A percentile compares a stretch with the other conserved stretches of the same genome.
Conservation (phyloP, 2,329 filamentous ascomycete genomes). For the Ophiocordyceps robertsii region DNA sequence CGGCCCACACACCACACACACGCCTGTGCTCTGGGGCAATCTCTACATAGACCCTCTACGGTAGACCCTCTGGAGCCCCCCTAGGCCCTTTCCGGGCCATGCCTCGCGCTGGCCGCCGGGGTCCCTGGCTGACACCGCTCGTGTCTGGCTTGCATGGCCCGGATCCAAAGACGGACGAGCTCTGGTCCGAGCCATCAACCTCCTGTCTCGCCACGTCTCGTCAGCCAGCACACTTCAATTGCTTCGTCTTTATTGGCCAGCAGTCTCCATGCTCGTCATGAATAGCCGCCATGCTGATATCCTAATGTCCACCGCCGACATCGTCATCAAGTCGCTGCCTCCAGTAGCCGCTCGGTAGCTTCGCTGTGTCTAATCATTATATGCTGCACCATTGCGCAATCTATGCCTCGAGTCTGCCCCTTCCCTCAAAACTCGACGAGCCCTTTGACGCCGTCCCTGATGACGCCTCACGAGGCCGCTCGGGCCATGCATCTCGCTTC, state of each 20-base stretch:
- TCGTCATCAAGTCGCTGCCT: conserved; percentile 2
- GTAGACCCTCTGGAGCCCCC: too few relatives aligned
- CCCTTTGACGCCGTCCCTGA: conserved; percentile 1
- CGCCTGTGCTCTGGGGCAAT: too few relatives aligned
- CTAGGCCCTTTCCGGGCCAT: too few relatives aligned
- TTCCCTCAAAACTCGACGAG: neutral
- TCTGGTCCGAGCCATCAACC: too few relatives aligned
- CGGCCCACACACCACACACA: too few relatives aligned
- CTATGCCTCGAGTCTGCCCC: conserved; percentile 3
- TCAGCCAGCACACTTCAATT: too few relatives aligned
- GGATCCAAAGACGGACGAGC: too few relatives aligned
- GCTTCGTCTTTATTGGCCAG: neutral
- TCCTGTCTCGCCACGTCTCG: too few relatives aligned
- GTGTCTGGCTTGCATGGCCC: too few relatives aligned
- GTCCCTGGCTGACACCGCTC: too few relatives aligned
- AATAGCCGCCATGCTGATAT: neutral
- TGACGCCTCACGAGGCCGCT: neutral
- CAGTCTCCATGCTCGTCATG: neutral
- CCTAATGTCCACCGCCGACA: neutral
- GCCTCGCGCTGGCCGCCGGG: too few relatives aligned
- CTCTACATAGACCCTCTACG: too few relatives aligned
- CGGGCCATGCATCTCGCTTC: neutral
- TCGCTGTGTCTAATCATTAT: conserved; percentile 1
- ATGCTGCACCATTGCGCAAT: conserved; percentile 4
- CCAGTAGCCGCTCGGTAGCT: neutral